phyloP scores from a whole-genome alignment of 495 filamentous ascomycete species.

The Annulohypoxylon bovei region DNA sequence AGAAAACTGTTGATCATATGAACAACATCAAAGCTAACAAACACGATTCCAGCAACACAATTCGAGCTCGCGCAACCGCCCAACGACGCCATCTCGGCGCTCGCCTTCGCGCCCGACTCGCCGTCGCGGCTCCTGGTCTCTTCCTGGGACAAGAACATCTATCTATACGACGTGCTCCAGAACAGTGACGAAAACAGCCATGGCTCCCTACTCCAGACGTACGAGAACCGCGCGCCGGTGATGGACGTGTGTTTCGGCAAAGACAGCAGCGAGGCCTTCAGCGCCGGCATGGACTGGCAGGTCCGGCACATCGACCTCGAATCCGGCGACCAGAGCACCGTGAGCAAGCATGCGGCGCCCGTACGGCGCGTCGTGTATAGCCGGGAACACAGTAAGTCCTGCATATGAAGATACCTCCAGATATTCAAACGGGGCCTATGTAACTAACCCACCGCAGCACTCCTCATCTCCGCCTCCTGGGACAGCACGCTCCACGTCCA shows the following conservation, averaged over 20 bases:
- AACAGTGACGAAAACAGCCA: constrained; percentile 65
- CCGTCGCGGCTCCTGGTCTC: constrained; percentile 81
- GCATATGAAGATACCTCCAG: neutral
- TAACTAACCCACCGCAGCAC: constrained; percentile 45
- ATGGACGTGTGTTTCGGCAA: constrained; percentile 91
- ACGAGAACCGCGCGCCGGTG: constrained; percentile 85
- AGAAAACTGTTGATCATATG: neutral
- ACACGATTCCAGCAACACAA: constrained; percentile 61
- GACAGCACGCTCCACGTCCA: constrained; percentile 90
- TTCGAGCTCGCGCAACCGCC: constrained; percentile 80
- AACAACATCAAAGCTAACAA: constrained; percentile 17
- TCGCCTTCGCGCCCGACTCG: constrained; percentile 79
- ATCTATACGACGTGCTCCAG: constrained; percentile 79
- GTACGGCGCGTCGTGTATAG: constrained; percentile 88
- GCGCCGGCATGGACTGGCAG: constrained; percentile 83
- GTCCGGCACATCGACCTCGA: constrained; percentile 82
- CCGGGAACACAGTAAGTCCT: constrained; percentile 68
- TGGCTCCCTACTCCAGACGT: constrained; percentile 71
- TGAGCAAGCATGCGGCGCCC: constrained; percentile 80
- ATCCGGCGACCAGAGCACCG: constrained; percentile 73
- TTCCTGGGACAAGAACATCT: constrained; percentile 94
- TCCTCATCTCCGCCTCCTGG: constrained; percentile 92
- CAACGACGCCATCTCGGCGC: constrained; percentile 85
- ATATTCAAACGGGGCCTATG: neutral
- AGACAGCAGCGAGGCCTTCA: constrained; percentile 82